Evolutionary conservation across 2,329 filamentous ascomycete genomes (phyloP), one percentile per base, ranked within the genome.

Genomic region (Botryotinia globosa): DNA sequence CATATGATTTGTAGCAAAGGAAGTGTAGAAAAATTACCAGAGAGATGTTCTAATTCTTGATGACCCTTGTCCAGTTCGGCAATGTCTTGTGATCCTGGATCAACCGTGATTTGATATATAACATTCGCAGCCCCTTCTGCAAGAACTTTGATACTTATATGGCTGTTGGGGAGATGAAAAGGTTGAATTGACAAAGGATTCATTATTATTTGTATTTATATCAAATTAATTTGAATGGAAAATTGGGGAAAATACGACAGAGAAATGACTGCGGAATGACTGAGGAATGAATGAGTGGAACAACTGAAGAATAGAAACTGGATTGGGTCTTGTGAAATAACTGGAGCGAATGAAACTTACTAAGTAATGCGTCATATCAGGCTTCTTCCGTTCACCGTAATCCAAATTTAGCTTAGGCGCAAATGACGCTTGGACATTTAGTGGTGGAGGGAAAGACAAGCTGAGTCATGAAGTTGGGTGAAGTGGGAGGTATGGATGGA

Each of bases 101-200:
- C 77, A 77, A 73, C 81, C 77, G 7, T 83, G 81, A 92, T 85
- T 76, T 86, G 86, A 78, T 92, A 94, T 75, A 94, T 90, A 69
- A 91, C 87, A 80, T 96, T 95, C 70, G 93, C 92, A 37, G 91
- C 90, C 37, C 92, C 93, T 81, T 96, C 92, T 37, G 85, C 85
- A 16, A 89, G 25, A 64, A 66, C 37, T 37, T 72, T 42, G 6
- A 67, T 67, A 42, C 45, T 58, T 6, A 44, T 45, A 18, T 37
- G 42, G 1, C 34, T 58, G 37, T 22, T 62, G 22, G 58, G 45
- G 4, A 54, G 22, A 61, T 32, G 37, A 69, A 45, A 34, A 37
- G 56, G 42, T 45, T 59, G 63, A 10, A 34, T 22, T 16, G 45
- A 44, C 32, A 9, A 25, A 39, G 18, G 39, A 25, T 29, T 25